Conservation (phyloP, 768 basidiomycete genomes). For the Serendipita sp. region DNA sequence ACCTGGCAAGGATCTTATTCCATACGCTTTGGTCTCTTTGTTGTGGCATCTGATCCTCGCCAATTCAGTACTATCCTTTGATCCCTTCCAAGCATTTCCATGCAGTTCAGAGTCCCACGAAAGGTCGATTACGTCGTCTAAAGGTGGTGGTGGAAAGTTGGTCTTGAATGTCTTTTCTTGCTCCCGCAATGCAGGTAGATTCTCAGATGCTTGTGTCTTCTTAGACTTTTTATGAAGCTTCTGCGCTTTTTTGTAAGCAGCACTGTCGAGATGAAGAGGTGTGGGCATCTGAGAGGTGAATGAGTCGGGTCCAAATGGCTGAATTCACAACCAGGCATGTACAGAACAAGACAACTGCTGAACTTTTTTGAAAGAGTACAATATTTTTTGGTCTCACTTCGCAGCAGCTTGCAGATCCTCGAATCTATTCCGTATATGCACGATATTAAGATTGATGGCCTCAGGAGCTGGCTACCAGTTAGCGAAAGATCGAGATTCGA, state of each 20-base stretch:
- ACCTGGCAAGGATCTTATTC: constrained; percentile 44
- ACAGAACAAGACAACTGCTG: background rate
- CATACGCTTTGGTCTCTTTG: constrained; percentile 24
- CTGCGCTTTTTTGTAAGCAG: constrained; percentile 43
- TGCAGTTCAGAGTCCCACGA: constrained; percentile 30
- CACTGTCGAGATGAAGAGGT: constrained; percentile 26
- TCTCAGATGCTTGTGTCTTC: constrained; percentile 10
- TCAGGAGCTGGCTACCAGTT: background rate
- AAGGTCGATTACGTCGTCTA: constrained; percentile 36
- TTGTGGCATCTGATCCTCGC: constrained; percentile 19
- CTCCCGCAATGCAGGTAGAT: constrained; percentile 52
- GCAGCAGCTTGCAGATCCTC: background rate
- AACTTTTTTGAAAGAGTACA: background rate
- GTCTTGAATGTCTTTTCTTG: constrained; percentile 73
- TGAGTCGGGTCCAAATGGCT: background rate
- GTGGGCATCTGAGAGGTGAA: background rate
- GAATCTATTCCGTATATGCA: background rate
- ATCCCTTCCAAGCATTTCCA: constrained; percentile 30
- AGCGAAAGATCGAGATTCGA: background rate
- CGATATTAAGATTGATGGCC: background rate
- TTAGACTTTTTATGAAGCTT: constrained; percentile 26
- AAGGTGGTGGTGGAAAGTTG: constrained; percentile 60
- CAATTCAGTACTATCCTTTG: constrained; percentile 23
- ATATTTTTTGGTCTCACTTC: background rate
- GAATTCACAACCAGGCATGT: background rate